Evolutionary conservation across 805 yeast genomes (phyloP).

Genomic region (Clavispora phyllophila): DNA sequence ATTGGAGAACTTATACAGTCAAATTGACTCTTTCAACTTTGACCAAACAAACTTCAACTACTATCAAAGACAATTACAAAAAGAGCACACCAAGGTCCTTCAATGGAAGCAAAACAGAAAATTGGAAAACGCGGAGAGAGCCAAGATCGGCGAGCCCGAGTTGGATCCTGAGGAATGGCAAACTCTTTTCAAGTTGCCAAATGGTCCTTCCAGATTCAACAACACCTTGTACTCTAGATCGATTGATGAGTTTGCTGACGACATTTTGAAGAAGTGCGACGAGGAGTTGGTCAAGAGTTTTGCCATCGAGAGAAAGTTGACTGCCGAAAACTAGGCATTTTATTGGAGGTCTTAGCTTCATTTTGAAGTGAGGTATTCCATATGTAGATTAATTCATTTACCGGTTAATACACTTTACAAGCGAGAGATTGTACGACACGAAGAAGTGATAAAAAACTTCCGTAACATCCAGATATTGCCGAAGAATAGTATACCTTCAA

Average conservation of each 20-base stretch:
- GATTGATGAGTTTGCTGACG: slow-evolving; percentile 65
- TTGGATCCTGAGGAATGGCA: slow-evolving; percentile 63
- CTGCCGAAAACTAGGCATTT: slow-evolving; percentile 12
- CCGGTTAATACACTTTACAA: slow-evolving; percentile 1
- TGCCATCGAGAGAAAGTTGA: slow-evolving; percentile 52
- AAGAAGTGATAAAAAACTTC: no score
- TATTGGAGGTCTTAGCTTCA: background rate
- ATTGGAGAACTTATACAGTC: slow-evolving; percentile 60
- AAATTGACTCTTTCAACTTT: slow-evolving; percentile 70
- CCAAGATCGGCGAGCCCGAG: slow-evolving; percentile 51
- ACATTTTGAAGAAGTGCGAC: slow-evolving; percentile 65
- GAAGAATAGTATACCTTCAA: no score
- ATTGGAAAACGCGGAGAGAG: slow-evolving; percentile 58
- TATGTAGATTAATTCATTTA: background rate
- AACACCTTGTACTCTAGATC: slow-evolving; percentile 64
- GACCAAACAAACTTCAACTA: slow-evolving; percentile 78
- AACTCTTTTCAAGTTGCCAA: slow-evolving; percentile 59
- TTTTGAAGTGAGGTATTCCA: background rate
- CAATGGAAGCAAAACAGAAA: slow-evolving; percentile 73
- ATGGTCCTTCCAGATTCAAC: slow-evolving; percentile 71
- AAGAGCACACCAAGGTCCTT: slow-evolving; percentile 63
- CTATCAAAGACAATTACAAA: slow-evolving; percentile 68
- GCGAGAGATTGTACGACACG: background rate
- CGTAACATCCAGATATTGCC: no score
- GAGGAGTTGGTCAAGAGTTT: slow-evolving; percentile 59